A percentile compares a stretch with the other conserved stretches of the same genome.
phyloP scores from a whole-genome alignment of 768 basidiomycete species.

The Ephemerocybe angulata region DNA sequence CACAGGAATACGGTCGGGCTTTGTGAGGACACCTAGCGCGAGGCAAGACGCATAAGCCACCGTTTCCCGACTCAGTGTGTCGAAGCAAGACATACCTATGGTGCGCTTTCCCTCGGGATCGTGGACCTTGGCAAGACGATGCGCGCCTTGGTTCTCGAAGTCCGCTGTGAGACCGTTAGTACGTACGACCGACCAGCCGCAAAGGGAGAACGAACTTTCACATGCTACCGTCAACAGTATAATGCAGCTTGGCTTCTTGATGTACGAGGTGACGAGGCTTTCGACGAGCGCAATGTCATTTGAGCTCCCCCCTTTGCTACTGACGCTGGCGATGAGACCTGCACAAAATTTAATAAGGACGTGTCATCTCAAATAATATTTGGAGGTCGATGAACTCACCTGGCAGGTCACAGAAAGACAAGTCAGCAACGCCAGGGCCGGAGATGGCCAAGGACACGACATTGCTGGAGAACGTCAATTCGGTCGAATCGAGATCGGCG shows the following conservation, averaged over 20 bases:
- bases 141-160: conserved; percentile 76
- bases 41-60: background rate
- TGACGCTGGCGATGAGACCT: conserved; percentile 61
- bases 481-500: conserved; percentile 16
- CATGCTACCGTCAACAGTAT: conserved; percentile 59
- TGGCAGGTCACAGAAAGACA: conserved; percentile 64
- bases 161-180: conserved; percentile 47
- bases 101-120: conserved; percentile 66
- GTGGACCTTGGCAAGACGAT: conserved; percentile 54
- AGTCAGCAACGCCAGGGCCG: conserved; percentile 55
- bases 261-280: conserved; percentile 54
- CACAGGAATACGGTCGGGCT: conserved; percentile 61
- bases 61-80: background rate
- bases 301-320: conserved; percentile 39
- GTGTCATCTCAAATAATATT: background rate
- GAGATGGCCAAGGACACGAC: conserved; percentile 57
- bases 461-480: conserved; percentile 49
- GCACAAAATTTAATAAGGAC: background rate
- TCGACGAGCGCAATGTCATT: conserved; percentile 62
- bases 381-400: conserved; percentile 34
- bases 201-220: conserved; percentile 43
- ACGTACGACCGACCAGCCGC: background rate
- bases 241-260: conserved; percentile 58
- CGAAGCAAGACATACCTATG: conserved; percentile 48
- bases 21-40: conserved; percentile 62